Evolutionary conservation across 2,329 filamentous ascomycete species (phyloP), one percentile per base, ranked within the genome.

Genomic region (Thyridium curvatum): DNA sequence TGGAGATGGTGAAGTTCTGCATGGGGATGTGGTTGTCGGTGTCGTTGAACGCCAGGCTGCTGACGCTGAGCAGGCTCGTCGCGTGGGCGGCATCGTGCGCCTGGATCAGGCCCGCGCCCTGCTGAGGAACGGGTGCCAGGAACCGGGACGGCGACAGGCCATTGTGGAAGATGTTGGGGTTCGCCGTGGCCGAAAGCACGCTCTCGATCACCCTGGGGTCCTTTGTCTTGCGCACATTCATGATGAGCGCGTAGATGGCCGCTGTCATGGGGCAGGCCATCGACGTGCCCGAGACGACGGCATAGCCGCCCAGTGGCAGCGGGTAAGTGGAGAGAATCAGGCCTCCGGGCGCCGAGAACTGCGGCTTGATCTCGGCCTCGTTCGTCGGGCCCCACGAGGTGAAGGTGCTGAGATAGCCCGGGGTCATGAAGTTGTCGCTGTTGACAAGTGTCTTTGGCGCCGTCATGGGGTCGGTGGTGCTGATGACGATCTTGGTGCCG

Each of bases 1-100:
- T 84, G 48, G 57, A 65, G 46, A 84, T 64, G 30, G 63, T 69
- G 51, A 83, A 78, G 45, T 69, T 68, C 32, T 69, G 59, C 3
- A 59, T 61, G 10, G 62, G 55, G 34, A 55, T 53, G 44, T 79
- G 71, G 61, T 82, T 54, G 46, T 75, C 72, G 0, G 77, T 79
- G 53, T 84, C 79, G 52, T 83, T 82, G 59, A 82, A 81, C 4
- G 74, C 69, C 12, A 84, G 57, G 53, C 70, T 74, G n/a, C 72
- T 72, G 9, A 66, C 68, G 48, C 68, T 71, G 15, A 82, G 59
- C 12, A 74, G 50, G 3, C 71, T 69, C 3, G 65, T 74, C 13
- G 71, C 62, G 46, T 72, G 68, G 6, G 77, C 73, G 4, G 77
- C 74, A 41, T 79, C 72, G 44, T 72, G 72, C 4, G 75, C 78